These are phyloP conservation scores for Rhizophagus prolifer DNA, from an alignment of 192 early-diverging fungal genomes.

Conservation along the genomic window DNA sequence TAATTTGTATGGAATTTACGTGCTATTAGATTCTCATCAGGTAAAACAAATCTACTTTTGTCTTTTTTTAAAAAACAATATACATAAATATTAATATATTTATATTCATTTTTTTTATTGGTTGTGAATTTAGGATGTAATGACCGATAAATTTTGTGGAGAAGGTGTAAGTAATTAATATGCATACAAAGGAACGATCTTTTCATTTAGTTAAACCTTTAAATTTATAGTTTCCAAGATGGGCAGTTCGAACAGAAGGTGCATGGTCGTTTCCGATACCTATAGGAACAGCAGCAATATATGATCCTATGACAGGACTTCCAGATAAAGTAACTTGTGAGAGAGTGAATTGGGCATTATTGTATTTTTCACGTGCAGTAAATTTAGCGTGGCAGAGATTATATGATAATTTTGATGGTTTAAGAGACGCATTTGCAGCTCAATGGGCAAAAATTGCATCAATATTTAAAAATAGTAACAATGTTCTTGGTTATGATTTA, in stretches of 20 bases:
- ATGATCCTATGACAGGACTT: slow-evolving; percentile 38
- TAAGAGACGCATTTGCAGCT: slow-evolving; percentile 54
- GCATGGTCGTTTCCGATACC: background rate
- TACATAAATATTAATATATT: too few species aligned
- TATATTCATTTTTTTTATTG: slow-evolving; percentile 52
- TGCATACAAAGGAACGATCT: background rate
- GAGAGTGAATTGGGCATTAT: slow-evolving; percentile 40
- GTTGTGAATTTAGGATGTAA: slow-evolving; percentile 30
- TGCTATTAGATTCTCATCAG: slow-evolving; percentile 67
- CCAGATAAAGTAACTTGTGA: slow-evolving; percentile 35
- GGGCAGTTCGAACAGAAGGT: background rate
- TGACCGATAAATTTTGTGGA: background rate
- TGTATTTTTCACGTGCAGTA: slow-evolving; percentile 44
- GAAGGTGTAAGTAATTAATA: background rate
- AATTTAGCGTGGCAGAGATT: slow-evolving; percentile 52
- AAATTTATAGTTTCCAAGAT: background rate
- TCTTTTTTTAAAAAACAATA: slow-evolving; percentile 52
- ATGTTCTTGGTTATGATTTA: slow-evolving; percentile 64
- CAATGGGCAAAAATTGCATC: slow-evolving; percentile 58
- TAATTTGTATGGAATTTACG: slow-evolving; percentile 56
- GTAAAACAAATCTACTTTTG: slow-evolving; percentile 35
- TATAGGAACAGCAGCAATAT: background rate
- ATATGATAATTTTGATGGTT: slow-evolving; percentile 55
- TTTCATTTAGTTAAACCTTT: background rate
- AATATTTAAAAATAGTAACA: slow-evolving; percentile 44